Evolutionary conservation across 345 rosid genomes (phyloP).

Genomic region (Murraya paniculata): DNA sequence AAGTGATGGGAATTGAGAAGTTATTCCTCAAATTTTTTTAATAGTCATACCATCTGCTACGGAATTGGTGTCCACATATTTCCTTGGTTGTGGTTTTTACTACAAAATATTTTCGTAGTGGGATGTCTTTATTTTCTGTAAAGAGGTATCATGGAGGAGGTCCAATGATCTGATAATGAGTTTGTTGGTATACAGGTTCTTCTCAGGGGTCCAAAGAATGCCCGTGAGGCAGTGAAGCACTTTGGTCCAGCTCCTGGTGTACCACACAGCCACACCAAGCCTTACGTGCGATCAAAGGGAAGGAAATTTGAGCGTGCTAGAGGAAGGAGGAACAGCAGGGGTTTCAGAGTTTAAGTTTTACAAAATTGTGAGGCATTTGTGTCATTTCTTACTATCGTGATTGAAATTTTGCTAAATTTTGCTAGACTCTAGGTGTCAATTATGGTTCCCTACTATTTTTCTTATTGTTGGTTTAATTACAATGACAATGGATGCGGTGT

Average conservation of each 20-base stretch:
- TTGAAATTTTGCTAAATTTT: conserved; percentile 49
- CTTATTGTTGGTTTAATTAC: neutral
- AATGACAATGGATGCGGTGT: conserved; percentile 3
- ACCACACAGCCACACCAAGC: conserved; percentile 87
- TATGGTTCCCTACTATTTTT: conserved; percentile 17
- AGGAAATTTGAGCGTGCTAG: conserved; percentile 92
- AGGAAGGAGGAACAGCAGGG: conserved; percentile 84
- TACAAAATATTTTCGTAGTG: too few species aligned
- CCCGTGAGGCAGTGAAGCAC: conserved; percentile 96
- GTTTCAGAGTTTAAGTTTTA: conserved; percentile 58
- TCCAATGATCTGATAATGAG: neutral
- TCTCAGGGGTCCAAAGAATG: conserved; percentile 93
- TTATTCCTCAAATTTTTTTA: too few species aligned
- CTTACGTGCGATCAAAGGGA: conserved; percentile 83
- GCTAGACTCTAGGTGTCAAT: conserved; percentile 31
- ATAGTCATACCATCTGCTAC: neutral
- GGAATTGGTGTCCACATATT: neutral
- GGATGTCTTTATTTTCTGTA: neutral
- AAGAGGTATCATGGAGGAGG: too few species aligned
- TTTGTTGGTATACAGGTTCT: conserved; percentile 47
- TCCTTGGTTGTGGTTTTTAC: neutral
- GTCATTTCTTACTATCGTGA: conserved; percentile 18
- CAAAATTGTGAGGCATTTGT: conserved; percentile 21
- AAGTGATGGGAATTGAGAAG: neutral
- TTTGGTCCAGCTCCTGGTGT: conserved; percentile 99